These are phyloP conservation scores for Encephalitozoon cuniculi DNA, from an alignment of 371 early-diverging fungal genomes.

Conservation along the genomic window DNA sequence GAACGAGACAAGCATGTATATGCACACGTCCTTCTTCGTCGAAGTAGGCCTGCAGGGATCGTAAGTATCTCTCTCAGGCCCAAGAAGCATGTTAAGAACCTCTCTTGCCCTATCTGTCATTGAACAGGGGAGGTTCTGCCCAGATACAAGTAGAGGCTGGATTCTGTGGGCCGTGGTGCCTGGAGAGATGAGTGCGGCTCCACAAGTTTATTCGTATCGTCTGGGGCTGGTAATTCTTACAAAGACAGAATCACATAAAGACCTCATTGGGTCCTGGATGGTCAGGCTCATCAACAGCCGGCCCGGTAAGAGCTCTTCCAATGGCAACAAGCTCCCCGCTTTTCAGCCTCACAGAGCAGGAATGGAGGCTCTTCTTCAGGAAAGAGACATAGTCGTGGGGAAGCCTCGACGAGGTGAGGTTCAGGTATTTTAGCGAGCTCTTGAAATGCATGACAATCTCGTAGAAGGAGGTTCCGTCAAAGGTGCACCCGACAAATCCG, in stretches of 20 bases:
- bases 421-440: background rate
- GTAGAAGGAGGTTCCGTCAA: slow-evolving; percentile 16
- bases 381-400: slow-evolving; percentile 10
- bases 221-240: background rate
- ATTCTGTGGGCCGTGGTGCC: too few species aligned
- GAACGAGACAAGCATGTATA: slow-evolving; percentile 51
- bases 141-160: background rate
- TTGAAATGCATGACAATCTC: background rate
- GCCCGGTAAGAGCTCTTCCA: too few species aligned
- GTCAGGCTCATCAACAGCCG: too few species aligned
- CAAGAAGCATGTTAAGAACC: slow-evolving; percentile 28
- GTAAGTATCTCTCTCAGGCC: slow-evolving; percentile 13
- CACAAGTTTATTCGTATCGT: too few species aligned
- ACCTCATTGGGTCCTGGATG: too few species aligned
- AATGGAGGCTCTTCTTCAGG: background rate
- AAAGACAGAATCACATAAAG: background rate
- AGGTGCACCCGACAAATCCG: background rate
- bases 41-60: background rate
- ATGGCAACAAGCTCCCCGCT: background rate
- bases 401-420: background rate
- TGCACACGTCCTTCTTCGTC: slow-evolving; percentile 30
- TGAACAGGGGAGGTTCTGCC: background rate
- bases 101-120: slow-evolving; percentile 36
- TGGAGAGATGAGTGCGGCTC: too few species aligned
- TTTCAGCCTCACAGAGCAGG: background rate